Base-by-base conservation (phyloP, 2,329 filamentous ascomycete species). In the Alternaria sp. region DNA sequence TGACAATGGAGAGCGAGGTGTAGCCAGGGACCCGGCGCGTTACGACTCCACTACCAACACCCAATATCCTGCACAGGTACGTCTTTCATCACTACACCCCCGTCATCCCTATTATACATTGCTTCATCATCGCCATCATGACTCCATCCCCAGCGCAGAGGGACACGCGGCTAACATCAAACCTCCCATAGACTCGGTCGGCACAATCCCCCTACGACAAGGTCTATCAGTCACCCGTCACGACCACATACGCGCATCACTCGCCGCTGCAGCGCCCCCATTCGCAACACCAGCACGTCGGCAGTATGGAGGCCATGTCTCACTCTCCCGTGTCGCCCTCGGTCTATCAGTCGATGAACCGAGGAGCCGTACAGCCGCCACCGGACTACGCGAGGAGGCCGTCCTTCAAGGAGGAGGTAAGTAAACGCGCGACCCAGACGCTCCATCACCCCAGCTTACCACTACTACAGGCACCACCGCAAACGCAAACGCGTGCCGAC, bases 401-500 rank as follows among this genome's bases (percentile, higher is more conserved):
- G 9, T 78, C 78, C 6, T 56, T 74, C 49, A 77, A 75, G 55
- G 72, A 78, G 26, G 78, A 80, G 64, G 77, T 78, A 55, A 68
- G 68, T 69, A 42, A 44, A 62, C 11, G 36, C 49, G 36, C 41
- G 22, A 51, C 22, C 24, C 43, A 6, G 47, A 24, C 43, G 18
- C 54, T 28, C 30, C 55, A 48, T 58, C 32, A 58, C 46, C 24
- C 30, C 38, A 48, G 57, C 71, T 77, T 57, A 74, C 71, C 52
- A 41, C 43, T 54, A 46, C 41, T 32, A 59, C 58, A 74, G 74
- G 64, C 68, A 36, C 77, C 93, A 87, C 92, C 90, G 53, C 87
- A 91, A 87, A 91, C 90, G 51, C 89, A 93, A 87, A 91, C 90
- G 51, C 89, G 93, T 76, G 89, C 90, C 59, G 91, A 96, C 76